Evolutionary conservation across 805 yeast genomes (phyloP), one percentile per base, ranked within the genome.

Genomic region (Candida odintsovae): DNA sequence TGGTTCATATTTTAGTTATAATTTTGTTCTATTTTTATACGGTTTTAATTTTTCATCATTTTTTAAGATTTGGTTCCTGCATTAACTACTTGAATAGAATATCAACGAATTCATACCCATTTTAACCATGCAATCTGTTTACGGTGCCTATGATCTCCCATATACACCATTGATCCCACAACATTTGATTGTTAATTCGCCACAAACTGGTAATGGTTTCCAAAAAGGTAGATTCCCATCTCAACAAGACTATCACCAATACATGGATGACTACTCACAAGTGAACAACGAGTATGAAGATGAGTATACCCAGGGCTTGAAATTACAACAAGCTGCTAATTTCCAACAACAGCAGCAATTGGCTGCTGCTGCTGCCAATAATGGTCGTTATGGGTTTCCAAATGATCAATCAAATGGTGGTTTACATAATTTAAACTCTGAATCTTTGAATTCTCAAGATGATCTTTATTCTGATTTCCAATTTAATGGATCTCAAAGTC

Each of bases 121-220:
- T 23, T 23, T 22, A 41, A 47, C 11, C 12, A 57, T 58, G 63
- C 61, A 57, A 47, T 57, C 60, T 19, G 29, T 56, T 12, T 59
- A 59, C 48, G 47, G 52, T 19, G 55, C 52, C 12, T 57, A 56
- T 41, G 63, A 59, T 12, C 35, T 56, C 28, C 48, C 58, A 21
- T 59, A 54, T 43, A 47, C 56, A 2, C 56, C 57, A 7, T 35
- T 59, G 43, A 52, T 55, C 3, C 58, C 61, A 6, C 64, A 59
- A 44, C 61, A 57, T 40, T 39, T 58, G 38, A 40, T 58, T 13
- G 50, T 59, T 26, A 50, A 47, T 38, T 54, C 63, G 1, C 61
- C 61, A 4, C 56, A 52, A 35, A 22, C 44, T 11, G 47, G 47
- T 40, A 41, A 45, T 25, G 50, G 51, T 38, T 48, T 45, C 47